Base-by-base conservation (phyloP, 768 basidiomycete species). In the Kwoniella mangroviensis region DNA sequence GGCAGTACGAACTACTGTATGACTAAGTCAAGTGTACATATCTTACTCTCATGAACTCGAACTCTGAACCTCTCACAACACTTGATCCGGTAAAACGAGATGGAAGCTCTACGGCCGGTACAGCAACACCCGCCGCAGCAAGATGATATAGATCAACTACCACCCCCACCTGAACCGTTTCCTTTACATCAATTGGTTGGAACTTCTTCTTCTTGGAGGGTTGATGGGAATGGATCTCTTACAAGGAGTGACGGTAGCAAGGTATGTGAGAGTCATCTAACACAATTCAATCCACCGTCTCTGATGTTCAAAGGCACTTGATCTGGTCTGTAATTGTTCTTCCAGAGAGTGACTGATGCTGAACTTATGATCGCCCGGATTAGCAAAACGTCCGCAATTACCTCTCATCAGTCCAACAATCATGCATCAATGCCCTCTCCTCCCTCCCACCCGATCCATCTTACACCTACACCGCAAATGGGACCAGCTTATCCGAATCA, bases 141-240 rank as follows among this genome's bases (percentile, higher is more conserved):
- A 12, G 68, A 65, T 43, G 67, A 65, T 43, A 41, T 24, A 51
- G 67, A 69, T 24, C 17, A 24, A 43, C 67, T 79, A 40, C 74
- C 78, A 28, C 65, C 78, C 22, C 73, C 78, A 5, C 78, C 78
- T 34, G 65, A 34, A n/a, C 75, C 78, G 12, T 79, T 79, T 40
- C 78, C 75, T 1, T 49, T 66, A 13, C 69, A 73, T 19, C 55
- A 58, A 56, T 3, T 72, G 19, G 53, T 22, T 4, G n/a, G 34
- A n/a, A 12, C 51, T 1, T 63, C 61, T 6, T 26, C 42, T 9
- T 62, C 52, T 5, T 5, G 4, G n/a, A 9, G 10, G n/a, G 28
- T n/a, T 19, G 22, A 24, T 19, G 34, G 41, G n/a, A 15, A 26
- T 17, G 15, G 26, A 12, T n/a, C 41, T 7, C 5, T 41, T 26